phyloP scores from a whole-genome alignment of 1,284 basidiomycete species.

The Cystobasidium slooffiae region DNA sequence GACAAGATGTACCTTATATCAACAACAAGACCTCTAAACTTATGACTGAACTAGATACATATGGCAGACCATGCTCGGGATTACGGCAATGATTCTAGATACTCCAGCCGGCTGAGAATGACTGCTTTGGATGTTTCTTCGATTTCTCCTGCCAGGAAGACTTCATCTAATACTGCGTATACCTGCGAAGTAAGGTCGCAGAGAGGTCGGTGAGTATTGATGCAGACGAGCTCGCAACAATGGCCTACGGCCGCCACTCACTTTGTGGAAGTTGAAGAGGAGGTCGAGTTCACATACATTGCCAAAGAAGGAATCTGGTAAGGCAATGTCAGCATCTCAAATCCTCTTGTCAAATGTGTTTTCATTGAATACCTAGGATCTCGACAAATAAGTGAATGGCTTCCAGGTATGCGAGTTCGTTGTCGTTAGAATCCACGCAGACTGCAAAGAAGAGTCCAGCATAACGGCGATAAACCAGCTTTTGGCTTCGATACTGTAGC shows the following conservation, averaged over 20 bases:
- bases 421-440: slow-evolving; percentile 97
- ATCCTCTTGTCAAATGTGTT: neutral
- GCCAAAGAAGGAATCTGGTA: slow-evolving; percentile 92
- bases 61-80: neutral
- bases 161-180: slow-evolving; percentile 95
- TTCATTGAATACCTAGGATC: slow-evolving; percentile 71
- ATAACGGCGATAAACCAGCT: slow-evolving; percentile 92
- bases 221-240: neutral
- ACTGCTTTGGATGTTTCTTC: slow-evolving; percentile 98
- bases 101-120: slow-evolving; percentile 84
- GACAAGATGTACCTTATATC: neutral
- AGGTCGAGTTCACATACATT: slow-evolving; percentile 96
- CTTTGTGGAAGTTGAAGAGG: slow-evolving; percentile 98
- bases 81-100: slow-evolving; percentile 74
- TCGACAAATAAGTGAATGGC: slow-evolving; percentile 98
- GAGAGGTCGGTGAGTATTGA: neutral
- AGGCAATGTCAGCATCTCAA: slow-evolving; percentile 13
- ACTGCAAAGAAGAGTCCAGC: slow-evolving; percentile 98
- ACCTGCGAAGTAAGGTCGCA: slow-evolving; percentile 64
- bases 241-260: slow-evolving; percentile 59
- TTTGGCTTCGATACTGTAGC: slow-evolving; percentile 86
- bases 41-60: neutral
- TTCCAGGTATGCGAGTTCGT: slow-evolving; percentile 94
- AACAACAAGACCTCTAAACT: slow-evolving; percentile 4
- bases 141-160: slow-evolving; percentile 97